Conservation (phyloP, 2,329 filamentous ascomycete genomes). For the Remersonia thermophila region DNA sequence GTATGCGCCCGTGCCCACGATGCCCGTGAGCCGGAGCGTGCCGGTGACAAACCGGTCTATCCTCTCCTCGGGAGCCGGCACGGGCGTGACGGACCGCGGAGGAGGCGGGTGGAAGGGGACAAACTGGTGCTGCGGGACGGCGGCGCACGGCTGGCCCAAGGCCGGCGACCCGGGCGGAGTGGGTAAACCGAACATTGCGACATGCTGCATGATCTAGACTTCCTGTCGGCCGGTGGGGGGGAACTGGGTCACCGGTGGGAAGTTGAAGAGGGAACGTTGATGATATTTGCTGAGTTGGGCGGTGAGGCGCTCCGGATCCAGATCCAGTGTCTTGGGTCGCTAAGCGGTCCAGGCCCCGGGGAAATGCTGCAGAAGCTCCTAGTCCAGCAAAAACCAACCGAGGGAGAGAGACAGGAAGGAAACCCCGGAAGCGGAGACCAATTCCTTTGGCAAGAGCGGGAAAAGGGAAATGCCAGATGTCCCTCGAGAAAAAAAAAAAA, state of each 20-base stretch:
- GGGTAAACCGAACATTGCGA: constrained; percentile 43
- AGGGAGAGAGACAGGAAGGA: too few relatives aligned
- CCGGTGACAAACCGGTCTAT: constrained; percentile 74
- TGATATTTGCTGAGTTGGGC: neutral
- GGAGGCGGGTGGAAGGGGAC: constrained; percentile 24
- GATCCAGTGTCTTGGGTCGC: neutral
- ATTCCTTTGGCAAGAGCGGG: too few relatives aligned
- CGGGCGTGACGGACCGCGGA: constrained; percentile 48
- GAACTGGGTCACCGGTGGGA: too few relatives aligned
- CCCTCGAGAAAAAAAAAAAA: too few relatives aligned
- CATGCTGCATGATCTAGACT: constrained; percentile 46
- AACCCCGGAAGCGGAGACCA: too few relatives aligned
- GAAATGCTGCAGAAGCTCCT: too few relatives aligned
- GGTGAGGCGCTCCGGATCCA: constrained; percentile 3
- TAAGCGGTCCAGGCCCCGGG: neutral
- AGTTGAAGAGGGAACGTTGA: neutral
- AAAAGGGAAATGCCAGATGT: too few relatives aligned
- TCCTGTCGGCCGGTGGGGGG: constrained; percentile 1
- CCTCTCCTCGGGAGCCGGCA: constrained; percentile 49
- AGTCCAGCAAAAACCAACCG: too few relatives aligned
- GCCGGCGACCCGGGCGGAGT: constrained; percentile 46
- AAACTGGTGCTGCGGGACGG: constrained; percentile 24
- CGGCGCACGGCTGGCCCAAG: constrained; percentile 35
- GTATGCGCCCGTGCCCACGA: constrained; percentile 89
- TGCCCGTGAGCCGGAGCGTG: constrained; percentile 68